phyloP scores from a whole-genome alignment of 176 grass and related monocot genomes.

The Saccharum spontaneum region DNA sequence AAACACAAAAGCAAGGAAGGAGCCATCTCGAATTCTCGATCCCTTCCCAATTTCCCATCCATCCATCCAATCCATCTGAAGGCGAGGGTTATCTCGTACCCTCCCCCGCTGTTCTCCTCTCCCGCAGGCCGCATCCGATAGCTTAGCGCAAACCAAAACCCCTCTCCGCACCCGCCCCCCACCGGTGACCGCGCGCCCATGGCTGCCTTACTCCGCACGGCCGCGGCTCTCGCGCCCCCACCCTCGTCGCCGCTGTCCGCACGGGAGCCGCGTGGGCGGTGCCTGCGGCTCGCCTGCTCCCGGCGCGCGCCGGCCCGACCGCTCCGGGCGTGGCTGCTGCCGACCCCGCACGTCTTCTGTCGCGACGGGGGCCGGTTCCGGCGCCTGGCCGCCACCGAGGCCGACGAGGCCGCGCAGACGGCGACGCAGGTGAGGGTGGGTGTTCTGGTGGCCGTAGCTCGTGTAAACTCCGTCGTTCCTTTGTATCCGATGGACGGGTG shows the following conservation, averaged over 20 bases:
- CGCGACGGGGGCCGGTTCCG: not conserved
- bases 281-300: slow-evolving; percentile 23
- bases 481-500: not conserved
- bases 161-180: not conserved
- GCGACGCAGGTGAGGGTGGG: slow-evolving; percentile 44
- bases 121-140: slow-evolving; percentile 13
- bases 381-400: slow-evolving; percentile 36
- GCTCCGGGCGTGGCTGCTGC: slow-evolving; percentile 26
- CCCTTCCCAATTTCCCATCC: not conserved
- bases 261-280: slow-evolving; percentile 4
- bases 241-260: not conserved
- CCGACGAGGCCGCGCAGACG: slow-evolving; percentile 38
- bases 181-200: slow-evolving; percentile 14
- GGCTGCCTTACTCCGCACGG: slow-evolving; percentile 55
- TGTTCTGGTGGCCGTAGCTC: not conserved
- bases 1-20: not conserved
- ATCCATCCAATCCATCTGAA: not conserved
- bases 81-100: slow-evolving; percentile 35
- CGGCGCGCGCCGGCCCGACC: slow-evolving; percentile 1
- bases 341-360: slow-evolving; percentile 12
- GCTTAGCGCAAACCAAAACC: slow-evolving; percentile 10
- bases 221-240: slow-evolving; percentile 40
- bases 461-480: not conserved
- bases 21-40: not conserved
- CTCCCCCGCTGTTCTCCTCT: not conserved